Base-by-base conservation (phyloP, 148 eudicot species). In the Dysphania ambrosioides region DNA sequence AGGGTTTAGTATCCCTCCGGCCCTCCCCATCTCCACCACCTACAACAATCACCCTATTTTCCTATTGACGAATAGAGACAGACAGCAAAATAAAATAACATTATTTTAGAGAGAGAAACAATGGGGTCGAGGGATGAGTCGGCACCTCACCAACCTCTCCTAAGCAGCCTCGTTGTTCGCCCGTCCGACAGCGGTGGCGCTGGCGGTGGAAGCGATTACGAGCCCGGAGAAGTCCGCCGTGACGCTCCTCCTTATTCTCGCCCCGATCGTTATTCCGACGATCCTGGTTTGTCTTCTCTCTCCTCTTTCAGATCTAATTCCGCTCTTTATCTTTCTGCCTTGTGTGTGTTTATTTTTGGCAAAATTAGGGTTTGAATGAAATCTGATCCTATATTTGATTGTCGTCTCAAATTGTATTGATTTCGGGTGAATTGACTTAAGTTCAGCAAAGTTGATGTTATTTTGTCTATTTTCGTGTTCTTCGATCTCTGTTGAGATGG, bases 121-220 rank as follows among this genome's bases (percentile, higher is more conserved):
- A 93, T 93, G 98, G 89, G 86, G 26, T 86, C 96, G 53, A 71
- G 93, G 77, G 93, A 88, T 47, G 91, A 92, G 24, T 30, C 87
- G 80, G 75, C 86, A 59, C 91, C 88, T 77, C 96, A 90, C 65
- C 95, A 89, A 77, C 97, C 97, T 8, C 88, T 89, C 8, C 70
- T 93, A 1, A 93, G 98, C 85, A 93, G 98, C 87, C 96, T 93
- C 65, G 92, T 93, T 41, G 92, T 93, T 4, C 91, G 98, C 1
- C 88, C 93, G 2, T 38, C 89, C 31, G 88, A 87, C 70, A 87
- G 90, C 80, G 88, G 84, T 12, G 88, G 84, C 0, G 83, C 83
- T n/a, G n/a, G n/a, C 29, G 85, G 78, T 5, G 88, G 87, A 8
- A 86, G 91, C 80, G 97, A 90, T 68, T 93, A 88, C 82, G 98